A percentile compares a stretch with the other conserved stretches of the same genome.
Conservation (phyloP, 768 basidiomycete genomes). For the Mycena haematopus region DNA sequence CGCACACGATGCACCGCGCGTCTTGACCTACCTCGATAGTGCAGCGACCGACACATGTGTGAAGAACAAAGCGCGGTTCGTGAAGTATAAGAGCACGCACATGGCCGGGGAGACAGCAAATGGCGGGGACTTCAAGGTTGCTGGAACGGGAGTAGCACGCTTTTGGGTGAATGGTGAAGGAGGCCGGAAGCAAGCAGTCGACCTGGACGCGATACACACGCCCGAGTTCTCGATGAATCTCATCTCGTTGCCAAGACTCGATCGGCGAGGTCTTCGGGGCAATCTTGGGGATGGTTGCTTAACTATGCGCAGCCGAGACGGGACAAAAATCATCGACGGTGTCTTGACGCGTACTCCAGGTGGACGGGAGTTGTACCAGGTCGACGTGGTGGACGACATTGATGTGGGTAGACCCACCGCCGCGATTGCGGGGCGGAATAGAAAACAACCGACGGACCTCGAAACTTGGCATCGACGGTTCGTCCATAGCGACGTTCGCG, state of each 20-base stretch:
- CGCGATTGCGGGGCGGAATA: slow-evolving; percentile 24
- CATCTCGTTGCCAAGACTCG: no score
- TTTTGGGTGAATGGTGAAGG: neutral
- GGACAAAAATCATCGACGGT: neutral
- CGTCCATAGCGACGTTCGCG: no score
- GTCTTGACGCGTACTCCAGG: neutral
- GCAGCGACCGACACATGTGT: slow-evolving; percentile 15
- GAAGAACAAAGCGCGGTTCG: neutral
- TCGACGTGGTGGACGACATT: slow-evolving; percentile 3
- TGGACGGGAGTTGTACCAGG: neutral
- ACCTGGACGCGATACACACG: neutral
- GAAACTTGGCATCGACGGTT: slow-evolving; percentile 37
- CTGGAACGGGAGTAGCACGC: neutral
- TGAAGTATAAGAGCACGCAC: neutral
- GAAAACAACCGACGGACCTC: slow-evolving; percentile 29
- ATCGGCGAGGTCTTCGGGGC: no score
- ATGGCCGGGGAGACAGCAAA: neutral
- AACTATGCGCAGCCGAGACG: neutral
- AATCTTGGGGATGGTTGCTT: neutral
- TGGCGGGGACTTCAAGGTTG: neutral
- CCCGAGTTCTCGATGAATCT: neutral
- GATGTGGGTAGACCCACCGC: neutral
- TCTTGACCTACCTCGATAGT: neutral
- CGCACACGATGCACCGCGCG: neutral
- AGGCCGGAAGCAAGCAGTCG: neutral